Evolutionary conservation across 1,139 yeast species (phyloP), one percentile per base, ranked within the genome.

Genomic region (Kodamaea arcana): DNA sequence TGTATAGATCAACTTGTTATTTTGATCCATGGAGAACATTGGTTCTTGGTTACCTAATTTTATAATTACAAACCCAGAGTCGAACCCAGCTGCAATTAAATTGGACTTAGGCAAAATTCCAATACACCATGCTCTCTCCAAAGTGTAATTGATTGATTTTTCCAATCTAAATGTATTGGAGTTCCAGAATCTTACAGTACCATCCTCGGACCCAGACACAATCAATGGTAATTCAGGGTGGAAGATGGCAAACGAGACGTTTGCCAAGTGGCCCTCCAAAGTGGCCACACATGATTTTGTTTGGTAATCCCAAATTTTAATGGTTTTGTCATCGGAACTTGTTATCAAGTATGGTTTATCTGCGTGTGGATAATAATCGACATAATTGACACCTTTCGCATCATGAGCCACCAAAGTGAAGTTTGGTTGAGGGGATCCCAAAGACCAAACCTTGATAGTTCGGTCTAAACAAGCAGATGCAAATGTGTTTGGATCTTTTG

Each of bases 111-210:
- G 82, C 50, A 83, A 80, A 37, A 85, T 68, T 26, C 92, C 78
- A 39, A 85, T 79, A 72, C 97, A 90, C 99, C 99, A 92, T 33
- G 94, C 94, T 54, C 99, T 80, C 62, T 92, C 97, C 56, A 92
- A 73, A 35, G 95, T 88, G 56, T 86, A 83, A 60, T 87, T 88
- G 46, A 92, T 69, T 4, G 96, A 82, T 62, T 88, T 90, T 62
- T 92, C 97, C 48, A 90, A 74, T 56, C 82, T 83, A 58, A 83
- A 83, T 17, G 94, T 83, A 52, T 79, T 79, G 22, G 90, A 69
- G 55, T 80, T 83, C 94, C 94, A 83, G 54, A 83, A 74, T 49
- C 83, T 80, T 42, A 83, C 66, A 8, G 90, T 78, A 25, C 88
- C 86, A 58, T 83, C 94, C 62, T 83, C 94, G 28, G 90, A 81